These are phyloP conservation scores for Monosporascus sp. DNA, from an alignment of 2,329 filamentous ascomycete genomes.

Conservation along the genomic window DNA sequence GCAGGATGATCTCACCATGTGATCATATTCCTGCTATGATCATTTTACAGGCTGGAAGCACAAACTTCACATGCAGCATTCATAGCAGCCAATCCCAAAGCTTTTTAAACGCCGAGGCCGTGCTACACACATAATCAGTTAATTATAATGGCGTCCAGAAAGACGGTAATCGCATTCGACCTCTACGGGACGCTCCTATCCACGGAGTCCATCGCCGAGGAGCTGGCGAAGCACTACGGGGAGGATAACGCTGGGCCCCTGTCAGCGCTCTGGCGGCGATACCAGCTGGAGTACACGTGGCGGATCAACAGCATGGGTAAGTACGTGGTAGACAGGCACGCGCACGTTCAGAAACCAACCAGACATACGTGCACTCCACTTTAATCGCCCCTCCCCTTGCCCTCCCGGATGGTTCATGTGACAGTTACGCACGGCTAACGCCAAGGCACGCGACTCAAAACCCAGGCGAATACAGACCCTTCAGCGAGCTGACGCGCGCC, in stretches of 20 bases:
- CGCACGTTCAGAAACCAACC: too few relatives aligned
- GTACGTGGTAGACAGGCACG: conserved; percentile 10
- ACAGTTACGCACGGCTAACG: too few relatives aligned
- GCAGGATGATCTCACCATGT: background rate
- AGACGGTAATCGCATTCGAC: conserved; percentile 61
- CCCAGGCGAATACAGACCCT: conserved; percentile 55
- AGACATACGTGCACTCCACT: too few relatives aligned
- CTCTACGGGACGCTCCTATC: conserved; percentile 71
- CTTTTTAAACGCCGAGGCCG: background rate
- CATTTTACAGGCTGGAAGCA: background rate
- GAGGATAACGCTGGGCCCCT: conserved; percentile 51
- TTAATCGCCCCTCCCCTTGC: too few relatives aligned
- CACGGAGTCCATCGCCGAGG: conserved; percentile 59
- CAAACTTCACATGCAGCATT: background rate
- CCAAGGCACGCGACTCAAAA: too few relatives aligned
- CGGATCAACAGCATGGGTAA: conserved; percentile 69
- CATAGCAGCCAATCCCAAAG: background rate
- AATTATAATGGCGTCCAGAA: conserved; percentile 11
- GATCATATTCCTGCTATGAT: background rate
- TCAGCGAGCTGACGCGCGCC: conserved; percentile 56
- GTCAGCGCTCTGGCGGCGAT: conserved; percentile 58
- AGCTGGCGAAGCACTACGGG: conserved; percentile 53
- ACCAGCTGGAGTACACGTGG: conserved; percentile 76
- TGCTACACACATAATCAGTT: too few relatives aligned
- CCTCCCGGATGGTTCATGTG: too few relatives aligned